These are phyloP conservation scores for Euphorbia tirucalli DNA, from an alignment of 345 rosid genomes.

Conservation along the genomic window DNA sequence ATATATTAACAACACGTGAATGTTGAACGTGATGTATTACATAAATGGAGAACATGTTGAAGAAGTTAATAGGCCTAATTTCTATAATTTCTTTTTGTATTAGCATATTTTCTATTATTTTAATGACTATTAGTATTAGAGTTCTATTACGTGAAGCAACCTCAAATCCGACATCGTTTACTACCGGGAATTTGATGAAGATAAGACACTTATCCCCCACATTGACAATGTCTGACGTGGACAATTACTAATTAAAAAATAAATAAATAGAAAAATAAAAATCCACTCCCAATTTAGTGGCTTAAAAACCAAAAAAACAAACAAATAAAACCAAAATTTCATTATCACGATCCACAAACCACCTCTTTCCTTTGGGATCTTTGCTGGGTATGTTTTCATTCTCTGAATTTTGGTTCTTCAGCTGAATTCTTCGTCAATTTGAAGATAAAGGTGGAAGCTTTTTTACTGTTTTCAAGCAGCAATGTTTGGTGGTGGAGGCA, in stretches of 20 bases:
- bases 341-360: background rate
- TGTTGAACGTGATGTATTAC: too few relatives aligned
- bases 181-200: background rate
- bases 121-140: too few relatives aligned
- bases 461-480: background rate
- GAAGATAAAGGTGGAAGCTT: background rate
- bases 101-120: too few relatives aligned
- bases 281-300: slow-evolving; percentile 4
- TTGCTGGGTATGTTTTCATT: background rate
- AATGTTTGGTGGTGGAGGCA: slow-evolving; percentile 45
- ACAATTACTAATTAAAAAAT: background rate
- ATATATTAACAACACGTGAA: too few relatives aligned
- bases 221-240: slow-evolving; percentile 8
- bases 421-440: background rate
- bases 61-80: too few relatives aligned
- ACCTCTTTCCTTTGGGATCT: background rate
- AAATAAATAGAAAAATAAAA: background rate
- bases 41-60: too few relatives aligned
- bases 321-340: too few relatives aligned
- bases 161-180: background rate
- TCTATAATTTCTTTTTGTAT: too few relatives aligned
- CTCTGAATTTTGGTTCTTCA: background rate
- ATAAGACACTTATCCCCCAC: slow-evolving; percentile 1
- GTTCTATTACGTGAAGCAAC: slow-evolving; percentile 20
- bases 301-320: background rate